Evolutionary conservation across 1,139 yeast species (phyloP).

Genomic region (Entelexis sorbosivorans): DNA sequence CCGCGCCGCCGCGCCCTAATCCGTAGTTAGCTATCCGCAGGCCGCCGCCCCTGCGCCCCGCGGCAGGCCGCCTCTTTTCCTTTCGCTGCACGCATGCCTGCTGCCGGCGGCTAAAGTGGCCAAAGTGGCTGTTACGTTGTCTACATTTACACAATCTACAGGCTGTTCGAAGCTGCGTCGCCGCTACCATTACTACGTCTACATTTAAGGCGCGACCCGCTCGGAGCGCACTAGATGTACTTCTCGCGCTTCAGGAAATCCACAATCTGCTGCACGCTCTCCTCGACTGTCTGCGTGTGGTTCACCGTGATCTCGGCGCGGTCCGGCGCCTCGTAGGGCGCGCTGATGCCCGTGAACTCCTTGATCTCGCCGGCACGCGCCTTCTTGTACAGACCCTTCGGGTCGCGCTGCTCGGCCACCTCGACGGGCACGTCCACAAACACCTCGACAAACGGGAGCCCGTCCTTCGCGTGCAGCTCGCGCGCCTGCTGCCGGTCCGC

Average conservation of each 20-base stretch:
- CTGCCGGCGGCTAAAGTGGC: too few species aligned
- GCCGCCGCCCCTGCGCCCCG: too few species aligned
- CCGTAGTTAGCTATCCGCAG: neutral
- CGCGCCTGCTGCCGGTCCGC: slow-evolving; percentile 79
- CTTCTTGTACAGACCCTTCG: slow-evolving; percentile 90
- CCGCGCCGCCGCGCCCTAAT: neutral
- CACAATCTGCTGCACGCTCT: slow-evolving; percentile 62
- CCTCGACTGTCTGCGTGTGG: slow-evolving; percentile 60
- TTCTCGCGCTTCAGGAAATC: slow-evolving; percentile 53
- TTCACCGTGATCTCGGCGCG: slow-evolving; percentile 75
- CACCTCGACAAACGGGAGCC: slow-evolving; percentile 78
- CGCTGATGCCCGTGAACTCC: slow-evolving; percentile 90
- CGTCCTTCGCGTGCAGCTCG: slow-evolving; percentile 62
- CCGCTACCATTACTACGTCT: too few species aligned
- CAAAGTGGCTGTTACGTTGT: too few species aligned
- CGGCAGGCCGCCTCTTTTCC: too few species aligned
- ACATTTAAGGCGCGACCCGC: too few species aligned
- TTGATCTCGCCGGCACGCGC: slow-evolving; percentile 91
- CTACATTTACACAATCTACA: too few species aligned
- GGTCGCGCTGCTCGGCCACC: slow-evolving; percentile 93
- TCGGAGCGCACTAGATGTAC: slow-evolving; percentile 30
- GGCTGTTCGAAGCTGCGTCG: too few species aligned
- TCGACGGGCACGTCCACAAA: slow-evolving; percentile 85
- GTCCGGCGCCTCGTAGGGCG: slow-evolving; percentile 90
- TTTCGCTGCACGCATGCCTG: too few species aligned